Conservation (phyloP, 2,329 filamentous ascomycete genomes). For the Triangularia verruculosa region DNA sequence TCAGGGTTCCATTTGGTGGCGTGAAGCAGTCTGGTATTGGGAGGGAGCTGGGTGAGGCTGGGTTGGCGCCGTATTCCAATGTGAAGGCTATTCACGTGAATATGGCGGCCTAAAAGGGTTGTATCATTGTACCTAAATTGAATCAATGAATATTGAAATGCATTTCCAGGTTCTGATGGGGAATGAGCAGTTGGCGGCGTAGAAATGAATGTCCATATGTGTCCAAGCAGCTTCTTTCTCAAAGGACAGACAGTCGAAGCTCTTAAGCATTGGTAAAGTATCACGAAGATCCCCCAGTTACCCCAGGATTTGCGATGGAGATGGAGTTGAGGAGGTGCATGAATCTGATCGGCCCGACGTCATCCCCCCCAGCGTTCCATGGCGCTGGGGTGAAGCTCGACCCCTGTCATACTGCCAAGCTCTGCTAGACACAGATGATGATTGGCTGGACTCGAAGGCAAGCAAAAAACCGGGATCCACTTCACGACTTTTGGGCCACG, state of each 20-base stretch:
- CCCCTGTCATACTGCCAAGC: conserved; percentile 1
- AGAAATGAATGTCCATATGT: too few species aligned
- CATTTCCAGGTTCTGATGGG: too few species aligned
- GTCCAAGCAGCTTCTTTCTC: too few species aligned
- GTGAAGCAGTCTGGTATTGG: conserved; percentile 40
- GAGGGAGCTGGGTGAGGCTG: conserved; percentile 38
- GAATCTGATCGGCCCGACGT: conserved; percentile 8
- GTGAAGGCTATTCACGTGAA: conserved; percentile 39
- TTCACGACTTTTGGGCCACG: neutral
- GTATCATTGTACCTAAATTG: neutral
- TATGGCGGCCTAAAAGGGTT: conserved; percentile 29
- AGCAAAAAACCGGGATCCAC: neutral
- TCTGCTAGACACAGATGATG: neutral
- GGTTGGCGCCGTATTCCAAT: conserved; percentile 36
- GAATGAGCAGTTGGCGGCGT: too few species aligned
- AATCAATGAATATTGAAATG: neutral
- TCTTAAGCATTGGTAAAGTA: neutral
- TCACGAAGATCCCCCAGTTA: neutral
- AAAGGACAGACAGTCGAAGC: too few species aligned
- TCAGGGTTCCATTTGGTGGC: conserved; percentile 51
- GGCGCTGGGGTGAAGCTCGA: conserved; percentile 3
- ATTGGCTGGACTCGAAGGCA: neutral
- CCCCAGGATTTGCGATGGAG: neutral
- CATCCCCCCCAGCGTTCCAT: conserved; percentile 12
- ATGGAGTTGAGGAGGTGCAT: neutral